Conservation (phyloP, 2,329 filamentous ascomycete genomes). For the Microsporum audouinii region DNA sequence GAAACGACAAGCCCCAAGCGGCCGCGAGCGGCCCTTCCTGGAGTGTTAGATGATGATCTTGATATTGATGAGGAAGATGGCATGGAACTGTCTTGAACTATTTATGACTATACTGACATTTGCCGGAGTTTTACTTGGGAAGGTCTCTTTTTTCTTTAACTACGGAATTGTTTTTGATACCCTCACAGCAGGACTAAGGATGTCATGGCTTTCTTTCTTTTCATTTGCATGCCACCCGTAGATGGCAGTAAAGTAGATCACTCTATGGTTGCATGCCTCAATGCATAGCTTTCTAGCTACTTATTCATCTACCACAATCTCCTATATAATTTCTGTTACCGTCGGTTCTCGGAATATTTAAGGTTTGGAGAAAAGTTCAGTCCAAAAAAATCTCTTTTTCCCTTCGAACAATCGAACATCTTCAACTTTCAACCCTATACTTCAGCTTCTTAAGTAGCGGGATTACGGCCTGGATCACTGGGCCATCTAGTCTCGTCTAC, state of each 20-base stretch:
- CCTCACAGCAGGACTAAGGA: not conserved
- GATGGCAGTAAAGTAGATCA: not conserved
- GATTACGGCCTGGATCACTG: not conserved
- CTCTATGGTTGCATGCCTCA: not conserved
- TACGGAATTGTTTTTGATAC: not conserved
- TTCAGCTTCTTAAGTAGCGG: not conserved
- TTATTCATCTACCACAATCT: not conserved
- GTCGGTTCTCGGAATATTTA: conserved; percentile 4
- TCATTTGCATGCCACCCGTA: not conserved
- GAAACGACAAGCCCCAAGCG: conserved; percentile 18
- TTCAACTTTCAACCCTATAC: not conserved
- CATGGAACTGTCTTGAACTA: conserved; percentile 31
- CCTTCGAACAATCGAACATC: not conserved
- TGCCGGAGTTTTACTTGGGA: not conserved
- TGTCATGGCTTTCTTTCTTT: not conserved
- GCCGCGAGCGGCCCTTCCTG: conserved; percentile 21
- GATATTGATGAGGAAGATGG: conserved; percentile 39
- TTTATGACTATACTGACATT: not conserved
- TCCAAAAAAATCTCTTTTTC: not conserved
- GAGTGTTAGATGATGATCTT: conserved; percentile 27
- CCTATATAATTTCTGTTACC: not conserved
- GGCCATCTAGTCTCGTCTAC: not conserved
- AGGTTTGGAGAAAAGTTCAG: not conserved
- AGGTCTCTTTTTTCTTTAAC: not conserved
- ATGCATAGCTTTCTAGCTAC: not conserved